phyloP scores from a whole-genome alignment of 1,139 yeast genomes.

The Kurtzmaniella quercitrusa region DNA sequence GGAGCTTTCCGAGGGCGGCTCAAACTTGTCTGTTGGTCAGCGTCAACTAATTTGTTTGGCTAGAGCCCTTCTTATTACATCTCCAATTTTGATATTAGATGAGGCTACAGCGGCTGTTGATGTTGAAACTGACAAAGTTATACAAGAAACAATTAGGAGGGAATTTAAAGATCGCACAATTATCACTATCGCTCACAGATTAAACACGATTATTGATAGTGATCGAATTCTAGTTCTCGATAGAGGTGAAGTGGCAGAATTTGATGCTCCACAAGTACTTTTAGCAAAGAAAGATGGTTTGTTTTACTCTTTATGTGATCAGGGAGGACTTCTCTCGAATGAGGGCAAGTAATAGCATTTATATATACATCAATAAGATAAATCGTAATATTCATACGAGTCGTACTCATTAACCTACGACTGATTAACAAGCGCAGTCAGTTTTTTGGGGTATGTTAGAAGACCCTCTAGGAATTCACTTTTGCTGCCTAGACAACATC shows the following conservation, averaged over 20 bases:
- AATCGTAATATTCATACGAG: too few species aligned
- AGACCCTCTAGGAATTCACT: too few species aligned
- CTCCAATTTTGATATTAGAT: constrained; percentile 65
- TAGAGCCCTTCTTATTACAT: constrained; percentile 62
- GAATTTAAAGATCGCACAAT: constrained; percentile 66
- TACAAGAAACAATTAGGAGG: constrained; percentile 67
- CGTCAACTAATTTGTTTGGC: constrained; percentile 73
- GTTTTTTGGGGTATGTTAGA: too few species aligned
- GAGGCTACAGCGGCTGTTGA: constrained; percentile 90
- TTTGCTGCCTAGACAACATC: too few species aligned
- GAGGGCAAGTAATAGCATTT: neutral
- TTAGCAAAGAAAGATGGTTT: constrained; percentile 38
- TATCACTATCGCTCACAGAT: constrained; percentile 76
- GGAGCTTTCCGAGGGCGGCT: constrained; percentile 61
- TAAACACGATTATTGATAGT: constrained; percentile 77
- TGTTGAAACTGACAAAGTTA: constrained; percentile 68
- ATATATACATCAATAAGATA: too few species aligned
- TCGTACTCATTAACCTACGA: too few species aligned
- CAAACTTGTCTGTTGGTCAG: constrained; percentile 74
- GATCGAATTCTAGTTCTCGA: constrained; percentile 71
- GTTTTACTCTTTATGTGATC: constrained; percentile 48
- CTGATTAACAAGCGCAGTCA: too few species aligned
- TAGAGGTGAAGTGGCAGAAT: constrained; percentile 63
- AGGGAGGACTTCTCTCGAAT: constrained; percentile 34
- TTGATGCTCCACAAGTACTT: constrained; percentile 56